phyloP scores from a whole-genome alignment of 2,329 filamentous ascomycete genomes.

The Colletotrichum sublineola region DNA sequence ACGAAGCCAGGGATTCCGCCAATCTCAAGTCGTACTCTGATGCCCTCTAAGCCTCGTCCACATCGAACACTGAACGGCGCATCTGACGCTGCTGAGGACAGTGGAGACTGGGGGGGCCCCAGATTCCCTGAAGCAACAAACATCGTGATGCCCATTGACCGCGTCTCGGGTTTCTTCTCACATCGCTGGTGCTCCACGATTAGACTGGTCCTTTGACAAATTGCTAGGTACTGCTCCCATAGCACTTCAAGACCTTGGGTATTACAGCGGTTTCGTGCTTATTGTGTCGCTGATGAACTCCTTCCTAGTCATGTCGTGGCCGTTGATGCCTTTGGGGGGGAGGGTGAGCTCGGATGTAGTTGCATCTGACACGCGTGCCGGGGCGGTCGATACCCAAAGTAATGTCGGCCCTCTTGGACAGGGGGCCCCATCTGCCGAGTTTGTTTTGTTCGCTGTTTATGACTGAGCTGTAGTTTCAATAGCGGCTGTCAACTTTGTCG shows the following conservation, averaged over 20 bases:
- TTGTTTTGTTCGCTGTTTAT: background rate
- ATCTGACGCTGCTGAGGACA: conserved; percentile 3
- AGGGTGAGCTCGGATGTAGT: background rate
- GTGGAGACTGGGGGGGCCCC: background rate
- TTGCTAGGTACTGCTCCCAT: background rate
- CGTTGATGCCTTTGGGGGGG: background rate
- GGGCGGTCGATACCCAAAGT: background rate
- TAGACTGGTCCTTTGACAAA: background rate
- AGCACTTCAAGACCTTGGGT: background rate
- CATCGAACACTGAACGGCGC: conserved; percentile 21
- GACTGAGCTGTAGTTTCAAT: conserved; percentile 37
- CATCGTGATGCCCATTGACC: background rate
- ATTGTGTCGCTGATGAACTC: background rate
- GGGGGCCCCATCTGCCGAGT: background rate
- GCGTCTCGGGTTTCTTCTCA: too few species aligned
- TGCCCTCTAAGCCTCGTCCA: conserved; percentile 2
- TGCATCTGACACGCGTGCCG: background rate
- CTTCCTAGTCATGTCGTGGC: background rate
- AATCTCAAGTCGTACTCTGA: conserved; percentile 20
- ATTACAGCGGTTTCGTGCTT: background rate
- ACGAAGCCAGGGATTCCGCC: conserved; percentile 26
- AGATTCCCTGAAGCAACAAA: background rate
- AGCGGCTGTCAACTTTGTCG: conserved; percentile 56
- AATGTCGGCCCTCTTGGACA: background rate
- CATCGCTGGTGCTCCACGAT: conserved; percentile 15